Percentiles rank a stretch among this genome's conserved stretches.
Evolutionary conservation across 371 early-diverging fungal species (phyloP).

Genomic region (Amoeboaphelidium occidentale): DNA sequence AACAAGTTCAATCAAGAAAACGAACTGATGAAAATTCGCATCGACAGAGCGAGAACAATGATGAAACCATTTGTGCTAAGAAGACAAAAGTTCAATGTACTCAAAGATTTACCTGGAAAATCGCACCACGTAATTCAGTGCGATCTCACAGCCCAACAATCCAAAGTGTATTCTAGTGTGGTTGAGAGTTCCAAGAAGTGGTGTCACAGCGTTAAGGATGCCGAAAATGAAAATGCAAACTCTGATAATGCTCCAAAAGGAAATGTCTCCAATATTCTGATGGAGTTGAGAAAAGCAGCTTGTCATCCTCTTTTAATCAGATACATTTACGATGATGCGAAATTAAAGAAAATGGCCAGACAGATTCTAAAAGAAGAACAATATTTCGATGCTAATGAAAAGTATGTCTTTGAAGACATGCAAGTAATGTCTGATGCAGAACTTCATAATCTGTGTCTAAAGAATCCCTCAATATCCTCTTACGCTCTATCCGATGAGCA

Average conservation of each 20-base stretch:
- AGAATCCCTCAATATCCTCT: slow-evolving; percentile 16
- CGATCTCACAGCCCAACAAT: slow-evolving; percentile 16
- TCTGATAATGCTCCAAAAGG: slow-evolving; percentile 1
- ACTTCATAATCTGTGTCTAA: slow-evolving; percentile 35
- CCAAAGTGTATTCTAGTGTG: not conserved
- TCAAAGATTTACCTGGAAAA: slow-evolving; percentile 40
- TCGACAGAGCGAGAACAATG: slow-evolving; percentile 37
- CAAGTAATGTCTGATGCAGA: slow-evolving; percentile 60
- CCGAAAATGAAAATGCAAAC: not conserved
- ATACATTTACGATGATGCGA: slow-evolving; percentile 24
- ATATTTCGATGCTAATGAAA: slow-evolving; percentile 37
- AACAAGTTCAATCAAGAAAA: slow-evolving; percentile 7
- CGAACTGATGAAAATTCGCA: slow-evolving; percentile 20
- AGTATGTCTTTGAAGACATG: slow-evolving; percentile 66
- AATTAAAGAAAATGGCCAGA: slow-evolving; percentile 34
- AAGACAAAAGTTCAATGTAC: slow-evolving; percentile 33
- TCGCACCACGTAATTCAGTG: slow-evolving; percentile 19
- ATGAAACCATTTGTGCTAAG: slow-evolving; percentile 57
- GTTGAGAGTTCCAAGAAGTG: too few species aligned
- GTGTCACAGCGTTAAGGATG: too few species aligned
- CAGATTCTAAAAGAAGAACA: slow-evolving; percentile 29
- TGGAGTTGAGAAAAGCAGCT: slow-evolving; percentile 61
- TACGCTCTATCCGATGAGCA: too few species aligned
- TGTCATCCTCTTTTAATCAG: slow-evolving; percentile 62
- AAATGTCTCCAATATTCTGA: slow-evolving; percentile 33